Percentiles rank a stretch among this genome's conserved stretches.
Evolutionary conservation across 495 filamentous ascomycete species (phyloP).

Genomic region (Ramalina intermedia): DNA sequence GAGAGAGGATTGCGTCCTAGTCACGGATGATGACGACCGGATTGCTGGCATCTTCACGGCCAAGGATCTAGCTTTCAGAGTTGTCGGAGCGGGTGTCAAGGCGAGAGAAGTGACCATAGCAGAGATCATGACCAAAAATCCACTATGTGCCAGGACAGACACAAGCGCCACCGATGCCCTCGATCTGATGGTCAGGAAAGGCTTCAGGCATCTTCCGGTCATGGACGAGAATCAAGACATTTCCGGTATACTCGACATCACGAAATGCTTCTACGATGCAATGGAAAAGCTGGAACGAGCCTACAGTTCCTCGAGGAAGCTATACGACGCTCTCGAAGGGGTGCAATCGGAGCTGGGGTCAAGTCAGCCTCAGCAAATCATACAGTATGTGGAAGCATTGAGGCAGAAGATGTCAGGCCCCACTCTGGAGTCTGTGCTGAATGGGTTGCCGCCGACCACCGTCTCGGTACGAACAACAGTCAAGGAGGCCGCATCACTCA

Average conservation of each 20-base stretch:
- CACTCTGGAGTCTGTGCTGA: slow-evolving; percentile 86
- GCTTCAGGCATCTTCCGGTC: slow-evolving; percentile 91
- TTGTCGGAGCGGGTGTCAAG: slow-evolving; percentile 87
- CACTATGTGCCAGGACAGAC: slow-evolving; percentile 89
- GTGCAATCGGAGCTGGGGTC: slow-evolving; percentile 97
- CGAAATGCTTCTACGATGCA: slow-evolving; percentile 98
- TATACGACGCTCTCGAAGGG: slow-evolving; percentile 94
- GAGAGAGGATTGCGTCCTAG: slow-evolving; percentile 95
- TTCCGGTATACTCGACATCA: slow-evolving; percentile 95
- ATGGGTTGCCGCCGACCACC: slow-evolving; percentile 80
- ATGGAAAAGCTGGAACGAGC: slow-evolving; percentile 99
- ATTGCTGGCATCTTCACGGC: slow-evolving; percentile 98
- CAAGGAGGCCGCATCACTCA: slow-evolving; percentile 81
- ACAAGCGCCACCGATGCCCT: slow-evolving; percentile 95
- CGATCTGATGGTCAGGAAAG: slow-evolving; percentile 95
- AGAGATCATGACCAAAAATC: slow-evolving; percentile 99
- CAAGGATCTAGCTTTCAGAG: slow-evolving; percentile 94
- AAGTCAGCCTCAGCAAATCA: slow-evolving; percentile 94
- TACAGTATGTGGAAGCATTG: slow-evolving; percentile 94
- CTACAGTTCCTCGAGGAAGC: slow-evolving; percentile 86
- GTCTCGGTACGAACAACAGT: slow-evolving; percentile 93
- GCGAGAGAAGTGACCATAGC: slow-evolving; percentile 80
- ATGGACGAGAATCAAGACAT: slow-evolving; percentile 99
- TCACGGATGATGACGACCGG: slow-evolving; percentile 94
- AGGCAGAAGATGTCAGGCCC: slow-evolving; percentile 95